Percentiles rank a stretch among this genome's conserved stretches.
These are phyloP conservation scores for Paragyromitra xinjiangensis DNA, from an alignment of 495 filamentous ascomycete genomes.

Conservation along the genomic window DNA sequence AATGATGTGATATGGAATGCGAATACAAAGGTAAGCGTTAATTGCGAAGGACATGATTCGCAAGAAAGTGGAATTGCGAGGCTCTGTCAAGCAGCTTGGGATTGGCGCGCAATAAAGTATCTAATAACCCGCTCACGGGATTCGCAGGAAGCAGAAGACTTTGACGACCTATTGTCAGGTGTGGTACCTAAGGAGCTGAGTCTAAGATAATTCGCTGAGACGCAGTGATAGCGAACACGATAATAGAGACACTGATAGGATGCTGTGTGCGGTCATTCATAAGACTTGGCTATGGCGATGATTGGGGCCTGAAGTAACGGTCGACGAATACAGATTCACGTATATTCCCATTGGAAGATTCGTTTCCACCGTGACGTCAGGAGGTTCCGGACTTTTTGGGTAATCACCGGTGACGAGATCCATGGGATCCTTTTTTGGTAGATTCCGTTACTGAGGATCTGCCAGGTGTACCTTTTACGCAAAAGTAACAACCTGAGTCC, in stretches of 20 bases:
- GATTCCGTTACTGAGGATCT: constrained; percentile 16
- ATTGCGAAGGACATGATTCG: not conserved
- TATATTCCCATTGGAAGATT: constrained; percentile 10
- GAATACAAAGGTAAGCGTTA: not conserved
- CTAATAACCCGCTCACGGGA: not conserved
- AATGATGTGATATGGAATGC: not conserved
- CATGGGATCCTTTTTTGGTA: constrained; percentile 11
- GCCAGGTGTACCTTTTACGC: constrained; percentile 34
- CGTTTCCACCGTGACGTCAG: constrained; percentile 31
- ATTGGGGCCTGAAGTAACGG: constrained; percentile 8
- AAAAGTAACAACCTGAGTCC: constrained; percentile 15
- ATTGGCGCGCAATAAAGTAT: not conserved
- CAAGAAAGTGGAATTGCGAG: constrained; percentile 1
- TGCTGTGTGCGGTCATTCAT: constrained; percentile 29
- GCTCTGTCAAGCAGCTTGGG: not conserved
- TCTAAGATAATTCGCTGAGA: not conserved
- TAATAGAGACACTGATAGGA: constrained; percentile 4
- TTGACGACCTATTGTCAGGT: not conserved
- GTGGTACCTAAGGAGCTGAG: not conserved
- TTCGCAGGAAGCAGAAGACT: not conserved
- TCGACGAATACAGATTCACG: constrained; percentile 23
- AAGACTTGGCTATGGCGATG: not conserved
- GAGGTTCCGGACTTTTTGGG: not conserved
- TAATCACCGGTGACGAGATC: constrained; percentile 23
- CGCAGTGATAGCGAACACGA: not conserved